phyloP scores from a whole-genome alignment of 1,284 basidiomycete genomes.

The Sanghuangporus weigelae region DNA sequence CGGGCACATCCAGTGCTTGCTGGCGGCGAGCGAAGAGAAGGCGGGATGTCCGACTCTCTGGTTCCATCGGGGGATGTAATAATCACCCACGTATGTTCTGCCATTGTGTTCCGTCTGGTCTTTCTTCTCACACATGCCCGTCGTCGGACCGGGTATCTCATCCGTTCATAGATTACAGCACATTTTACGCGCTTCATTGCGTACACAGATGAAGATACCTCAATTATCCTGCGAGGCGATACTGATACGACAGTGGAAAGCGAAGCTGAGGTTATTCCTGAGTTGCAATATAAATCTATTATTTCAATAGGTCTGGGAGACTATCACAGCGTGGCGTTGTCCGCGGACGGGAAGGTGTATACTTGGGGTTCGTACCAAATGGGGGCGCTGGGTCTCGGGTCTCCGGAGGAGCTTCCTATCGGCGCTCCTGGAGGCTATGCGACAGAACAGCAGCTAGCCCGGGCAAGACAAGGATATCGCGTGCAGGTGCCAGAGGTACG shows the following conservation, averaged over 20 bases:
- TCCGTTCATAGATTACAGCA: conserved; percentile 65
- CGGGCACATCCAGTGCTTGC: conserved; percentile 39
- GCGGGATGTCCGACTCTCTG: conserved; percentile 23
- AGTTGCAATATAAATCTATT: conserved; percentile 65
- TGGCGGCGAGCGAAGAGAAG: conserved; percentile 22
- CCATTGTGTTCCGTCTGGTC: conserved; percentile 10
- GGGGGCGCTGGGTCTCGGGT: conserved; percentile 82
- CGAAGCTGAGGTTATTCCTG: conserved; percentile 57
- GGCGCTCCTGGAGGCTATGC: conserved; percentile 60
- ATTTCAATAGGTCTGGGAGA: conserved; percentile 87
- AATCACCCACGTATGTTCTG: conserved; percentile 61
- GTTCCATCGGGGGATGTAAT: conserved; percentile 42
- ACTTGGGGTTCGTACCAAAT: conserved; percentile 80
- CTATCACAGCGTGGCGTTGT: conserved; percentile 85
- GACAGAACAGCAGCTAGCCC: conserved; percentile 31
- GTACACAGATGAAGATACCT: conserved; percentile 67
- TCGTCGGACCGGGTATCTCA: conserved; percentile 22
- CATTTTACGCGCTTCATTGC: conserved; percentile 76
- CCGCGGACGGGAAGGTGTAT: conserved; percentile 66
- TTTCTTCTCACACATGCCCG: conserved; percentile 4
- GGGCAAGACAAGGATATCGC: conserved; percentile 27
- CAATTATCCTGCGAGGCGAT: conserved; percentile 62
- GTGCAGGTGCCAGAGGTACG: conserved; percentile 36
- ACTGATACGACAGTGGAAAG: conserved; percentile 36
- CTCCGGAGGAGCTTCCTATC: conserved; percentile 45